phyloP scores from a whole-genome alignment of 2,329 filamentous ascomycete species.

The Cercospora beticola region DNA sequence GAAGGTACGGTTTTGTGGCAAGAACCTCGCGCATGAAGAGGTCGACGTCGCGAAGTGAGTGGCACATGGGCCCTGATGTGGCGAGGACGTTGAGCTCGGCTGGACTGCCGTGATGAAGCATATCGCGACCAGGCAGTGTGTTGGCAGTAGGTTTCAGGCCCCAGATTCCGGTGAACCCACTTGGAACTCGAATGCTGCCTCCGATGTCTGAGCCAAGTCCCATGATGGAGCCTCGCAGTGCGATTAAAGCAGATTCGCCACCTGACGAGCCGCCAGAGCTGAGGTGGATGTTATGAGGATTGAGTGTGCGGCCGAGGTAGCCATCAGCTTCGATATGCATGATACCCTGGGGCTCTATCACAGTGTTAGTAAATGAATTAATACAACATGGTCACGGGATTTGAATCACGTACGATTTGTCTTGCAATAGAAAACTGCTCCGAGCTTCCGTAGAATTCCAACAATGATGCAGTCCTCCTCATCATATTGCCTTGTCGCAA shows the following conservation, averaged over 20 bases:
- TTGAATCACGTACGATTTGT: conserved; percentile 43
- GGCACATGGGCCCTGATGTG: not conserved
- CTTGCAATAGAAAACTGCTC: conserved; percentile 54
- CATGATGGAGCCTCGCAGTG: conserved; percentile 58
- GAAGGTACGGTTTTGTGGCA: not conserved
- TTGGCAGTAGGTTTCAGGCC: conserved; percentile 40
- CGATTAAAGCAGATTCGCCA: conserved; percentile 62
- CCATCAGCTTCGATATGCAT: conserved; percentile 32
- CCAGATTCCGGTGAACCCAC: conserved; percentile 62
- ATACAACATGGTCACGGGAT: accelerated
- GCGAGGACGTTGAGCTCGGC: not conserved
- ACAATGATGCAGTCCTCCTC: conserved; percentile 42
- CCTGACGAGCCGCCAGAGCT: conserved; percentile 65
- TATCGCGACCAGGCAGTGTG: not conserved
- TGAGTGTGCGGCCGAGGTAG: conserved; percentile 51
- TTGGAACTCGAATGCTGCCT: conserved; percentile 71
- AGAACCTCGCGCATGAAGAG: conserved; percentile 3
- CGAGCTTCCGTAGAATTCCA: conserved; percentile 44
- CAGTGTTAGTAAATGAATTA: not conserved
- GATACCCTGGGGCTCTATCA: conserved; percentile 48
- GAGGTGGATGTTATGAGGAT: conserved; percentile 60
- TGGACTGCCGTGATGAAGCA: not conserved
- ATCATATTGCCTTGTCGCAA: conserved; percentile 31
- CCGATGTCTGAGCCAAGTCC: conserved; percentile 64
- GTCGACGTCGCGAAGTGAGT: not conserved